These are phyloP conservation scores for Claviceps sp. DNA, from an alignment of 2,329 filamentous ascomycete species.

Conservation along the genomic window DNA sequence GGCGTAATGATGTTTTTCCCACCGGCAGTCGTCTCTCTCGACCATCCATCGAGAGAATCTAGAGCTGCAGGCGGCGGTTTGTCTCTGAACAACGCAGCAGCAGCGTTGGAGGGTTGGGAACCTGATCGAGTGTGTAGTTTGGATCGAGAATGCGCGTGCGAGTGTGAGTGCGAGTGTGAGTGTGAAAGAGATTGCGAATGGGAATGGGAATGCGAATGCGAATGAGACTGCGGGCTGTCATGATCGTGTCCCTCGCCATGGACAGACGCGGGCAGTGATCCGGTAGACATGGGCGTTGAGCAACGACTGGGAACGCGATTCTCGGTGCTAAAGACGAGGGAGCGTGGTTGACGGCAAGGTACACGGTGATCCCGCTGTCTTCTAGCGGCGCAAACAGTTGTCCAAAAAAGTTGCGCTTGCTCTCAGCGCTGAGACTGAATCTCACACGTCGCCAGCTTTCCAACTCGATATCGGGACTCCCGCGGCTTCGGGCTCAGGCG, in stretches of 20 bases:
- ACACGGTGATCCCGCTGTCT: constrained; percentile 37
- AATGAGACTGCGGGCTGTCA: constrained; percentile 14
- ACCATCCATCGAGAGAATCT: constrained; percentile 26
- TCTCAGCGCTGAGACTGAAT: background rate
- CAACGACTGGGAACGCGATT: constrained; percentile 25
- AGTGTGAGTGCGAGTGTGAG: constrained; percentile 5
- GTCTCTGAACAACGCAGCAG: constrained; percentile 15
- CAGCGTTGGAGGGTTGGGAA: constrained; percentile 19
- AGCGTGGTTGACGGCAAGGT: constrained; percentile 37
- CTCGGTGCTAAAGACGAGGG: constrained; percentile 32
- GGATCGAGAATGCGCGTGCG: constrained; percentile 14
- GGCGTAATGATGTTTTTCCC: constrained; percentile 27
- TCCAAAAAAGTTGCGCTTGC: background rate
- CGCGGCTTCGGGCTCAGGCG: too few relatives aligned
- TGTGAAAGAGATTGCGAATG: background rate
- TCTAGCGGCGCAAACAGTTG: background rate
- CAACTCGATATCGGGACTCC: background rate
- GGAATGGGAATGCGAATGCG: constrained; percentile 14
- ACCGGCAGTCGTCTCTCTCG: constrained; percentile 25
- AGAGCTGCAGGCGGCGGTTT: constrained; percentile 19
- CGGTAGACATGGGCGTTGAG: constrained; percentile 26
- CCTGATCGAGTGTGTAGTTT: constrained; percentile 17
- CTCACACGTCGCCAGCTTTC: background rate
- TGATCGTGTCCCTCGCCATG: constrained; percentile 18
- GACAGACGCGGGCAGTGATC: constrained; percentile 17